These are phyloP conservation scores for Collybiopsis luxurians DNA, from an alignment of 768 basidiomycete genomes.

Conservation along the genomic window DNA sequence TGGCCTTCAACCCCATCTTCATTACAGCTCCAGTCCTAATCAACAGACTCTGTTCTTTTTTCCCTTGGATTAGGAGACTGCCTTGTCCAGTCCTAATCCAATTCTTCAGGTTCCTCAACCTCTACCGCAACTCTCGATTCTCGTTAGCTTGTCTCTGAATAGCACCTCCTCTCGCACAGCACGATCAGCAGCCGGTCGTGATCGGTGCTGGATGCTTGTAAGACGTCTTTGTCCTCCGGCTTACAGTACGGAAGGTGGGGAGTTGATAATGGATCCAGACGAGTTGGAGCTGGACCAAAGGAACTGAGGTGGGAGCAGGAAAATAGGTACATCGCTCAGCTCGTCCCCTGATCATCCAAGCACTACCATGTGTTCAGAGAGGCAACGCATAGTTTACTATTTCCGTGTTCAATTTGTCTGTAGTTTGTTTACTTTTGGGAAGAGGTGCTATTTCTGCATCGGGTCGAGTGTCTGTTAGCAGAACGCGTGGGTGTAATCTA, in stretches of 20 bases:
- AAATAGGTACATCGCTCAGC: constrained; percentile 31
- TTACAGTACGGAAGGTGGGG: constrained; percentile 23
- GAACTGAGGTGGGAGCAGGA: constrained; percentile 14
- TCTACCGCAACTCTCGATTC: constrained; percentile 74
- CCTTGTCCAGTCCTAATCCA: constrained; percentile 60
- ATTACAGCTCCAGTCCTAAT: constrained; percentile 29
- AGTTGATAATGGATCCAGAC: constrained; percentile 13
- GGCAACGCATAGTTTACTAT: constrained; percentile 67
- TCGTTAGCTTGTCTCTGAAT: constrained; percentile 80
- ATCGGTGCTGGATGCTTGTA: constrained; percentile 62
- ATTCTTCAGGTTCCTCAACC: constrained; percentile 75
- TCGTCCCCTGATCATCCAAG: constrained; percentile 53
- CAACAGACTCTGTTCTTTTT: constrained; percentile 11
- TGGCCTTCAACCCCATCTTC: constrained; percentile 37
- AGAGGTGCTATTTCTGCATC: constrained; percentile 74
- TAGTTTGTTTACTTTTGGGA: constrained; percentile 77
- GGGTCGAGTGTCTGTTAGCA: constrained; percentile 62
- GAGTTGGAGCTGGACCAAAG: constrained; percentile 26
- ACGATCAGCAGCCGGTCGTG: constrained; percentile 74
- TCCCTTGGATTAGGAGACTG: background rate
- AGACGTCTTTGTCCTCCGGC: constrained; percentile 60
- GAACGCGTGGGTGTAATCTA: constrained; percentile 64
- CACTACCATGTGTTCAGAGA: constrained; percentile 65
- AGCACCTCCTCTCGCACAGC: constrained; percentile 78
- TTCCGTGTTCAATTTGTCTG: constrained; percentile 69